Conservation (phyloP, 2,329 filamentous ascomycete species). For the Calycina herbarum region DNA sequence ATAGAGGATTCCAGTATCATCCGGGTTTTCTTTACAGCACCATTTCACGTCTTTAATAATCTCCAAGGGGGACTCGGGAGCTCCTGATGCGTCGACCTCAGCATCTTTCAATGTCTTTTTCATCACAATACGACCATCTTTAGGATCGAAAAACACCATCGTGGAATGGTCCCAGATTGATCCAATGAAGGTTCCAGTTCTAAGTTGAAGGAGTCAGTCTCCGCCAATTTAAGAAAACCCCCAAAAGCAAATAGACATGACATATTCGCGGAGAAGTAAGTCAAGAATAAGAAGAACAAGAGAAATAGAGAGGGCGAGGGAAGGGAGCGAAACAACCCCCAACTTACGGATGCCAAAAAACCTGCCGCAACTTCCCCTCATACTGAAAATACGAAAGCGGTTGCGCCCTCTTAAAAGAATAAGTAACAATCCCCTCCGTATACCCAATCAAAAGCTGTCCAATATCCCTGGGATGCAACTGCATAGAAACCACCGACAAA, state of each 20-base stretch:
- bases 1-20: constrained; percentile 86
- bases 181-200: constrained; percentile 53
- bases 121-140: constrained; percentile 80
- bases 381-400: constrained; percentile 81
- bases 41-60: constrained; percentile 75
- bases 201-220: constrained; percentile 1
- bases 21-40: constrained; percentile 92
- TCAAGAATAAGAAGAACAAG: not conserved
- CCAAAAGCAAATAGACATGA: not conserved
- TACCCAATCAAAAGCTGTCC: constrained; percentile 93
- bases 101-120: constrained; percentile 77
- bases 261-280: too few relatives aligned
- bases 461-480: constrained; percentile 88
- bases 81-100: constrained; percentile 68
- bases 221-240: not conserved
- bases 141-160: constrained; percentile 90
- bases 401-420: constrained; percentile 90
- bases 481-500: constrained; percentile 70
- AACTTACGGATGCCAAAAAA: constrained; percentile 76
- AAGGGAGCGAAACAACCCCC: not conserved
- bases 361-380: constrained; percentile 73
- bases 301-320: not conserved
- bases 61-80: constrained; percentile 43
- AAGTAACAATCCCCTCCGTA: constrained; percentile 80
- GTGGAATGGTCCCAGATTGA: constrained; percentile 64